These are phyloP conservation scores for Sugiyamaella paludigena DNA, from an alignment of 1,139 yeast species.

Conservation along the genomic window DNA sequence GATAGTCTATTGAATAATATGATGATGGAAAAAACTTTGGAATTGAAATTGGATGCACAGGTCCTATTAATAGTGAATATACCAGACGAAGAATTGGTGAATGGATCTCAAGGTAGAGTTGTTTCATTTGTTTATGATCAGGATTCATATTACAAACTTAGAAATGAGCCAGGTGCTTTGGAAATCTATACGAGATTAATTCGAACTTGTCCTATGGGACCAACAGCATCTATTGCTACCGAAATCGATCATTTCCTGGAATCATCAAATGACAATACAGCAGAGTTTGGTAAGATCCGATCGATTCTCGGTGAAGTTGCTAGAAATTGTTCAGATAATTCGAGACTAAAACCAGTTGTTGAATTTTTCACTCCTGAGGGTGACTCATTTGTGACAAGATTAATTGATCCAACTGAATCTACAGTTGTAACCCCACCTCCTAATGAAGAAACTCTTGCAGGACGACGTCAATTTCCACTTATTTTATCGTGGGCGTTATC, in stretches of 20 bases:
- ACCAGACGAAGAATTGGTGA: slow-evolving; percentile 46
- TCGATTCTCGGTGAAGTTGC: too few relatives aligned
- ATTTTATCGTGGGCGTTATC: slow-evolving; percentile 86
- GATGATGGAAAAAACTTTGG: slow-evolving; percentile 47
- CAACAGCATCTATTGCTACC: too few relatives aligned
- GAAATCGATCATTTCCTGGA: too few relatives aligned
- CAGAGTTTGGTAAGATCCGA: too few relatives aligned
- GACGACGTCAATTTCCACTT: slow-evolving; percentile 66
- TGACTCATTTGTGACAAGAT: neutral
- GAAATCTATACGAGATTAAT: slow-evolving; percentile 1
- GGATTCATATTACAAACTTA: slow-evolving; percentile 2
- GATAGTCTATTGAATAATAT: slow-evolving; percentile 41
- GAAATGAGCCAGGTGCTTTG: neutral
- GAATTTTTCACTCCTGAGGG: neutral
- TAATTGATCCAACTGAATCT: slow-evolving; percentile 7
- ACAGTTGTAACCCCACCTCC: slow-evolving; percentile 4
- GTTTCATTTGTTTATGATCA: slow-evolving; percentile 39
- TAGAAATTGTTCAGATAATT: neutral
- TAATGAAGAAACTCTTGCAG: slow-evolving; percentile 22
- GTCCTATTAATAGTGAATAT: slow-evolving; percentile 55
- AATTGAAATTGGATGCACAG: slow-evolving; percentile 58
- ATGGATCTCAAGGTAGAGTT: slow-evolving; percentile 49
- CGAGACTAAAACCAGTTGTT: neutral
- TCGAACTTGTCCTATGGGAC: neutral
- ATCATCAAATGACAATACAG: too few relatives aligned